phyloP scores from a whole-genome alignment of 257 asterid species.

The Solanum medicagineum region DNA sequence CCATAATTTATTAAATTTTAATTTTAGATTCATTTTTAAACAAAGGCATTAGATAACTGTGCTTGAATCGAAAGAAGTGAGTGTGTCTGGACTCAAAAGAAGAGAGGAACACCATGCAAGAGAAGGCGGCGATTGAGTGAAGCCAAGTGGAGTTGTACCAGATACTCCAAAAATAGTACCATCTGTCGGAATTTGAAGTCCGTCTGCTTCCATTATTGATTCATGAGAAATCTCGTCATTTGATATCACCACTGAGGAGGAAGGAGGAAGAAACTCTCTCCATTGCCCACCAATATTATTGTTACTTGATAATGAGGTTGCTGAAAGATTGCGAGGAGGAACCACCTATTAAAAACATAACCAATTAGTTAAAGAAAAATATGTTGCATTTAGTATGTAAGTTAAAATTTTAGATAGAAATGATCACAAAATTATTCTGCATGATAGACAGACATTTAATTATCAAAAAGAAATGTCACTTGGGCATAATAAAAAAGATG shows the following conservation, averaged over 20 bases:
- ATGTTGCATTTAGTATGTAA: not conserved
- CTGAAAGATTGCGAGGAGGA: slow-evolving; percentile 43
- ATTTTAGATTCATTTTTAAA: not conserved
- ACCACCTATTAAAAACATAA: not conserved
- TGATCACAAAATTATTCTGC: not conserved
- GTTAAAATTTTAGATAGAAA: not conserved
- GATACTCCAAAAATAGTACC: slow-evolving; percentile 15
- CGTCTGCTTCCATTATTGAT: not conserved
- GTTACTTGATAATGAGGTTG: not conserved
- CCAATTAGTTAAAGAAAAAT: not conserved
- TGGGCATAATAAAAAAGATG: not conserved
- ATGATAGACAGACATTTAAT: not conserved
- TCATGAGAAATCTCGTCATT: not conserved
- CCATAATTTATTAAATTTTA: not conserved
- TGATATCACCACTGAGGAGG: not conserved
- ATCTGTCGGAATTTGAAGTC: not conserved
- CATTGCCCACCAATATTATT: not conserved
- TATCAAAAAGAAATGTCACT: no score
- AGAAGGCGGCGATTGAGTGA: slow-evolving; percentile 41
- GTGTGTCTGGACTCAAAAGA: slow-evolving; percentile 30
- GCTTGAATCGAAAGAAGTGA: slow-evolving; percentile 6
- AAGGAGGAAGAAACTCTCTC: not conserved
- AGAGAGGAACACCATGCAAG: slow-evolving; percentile 59
- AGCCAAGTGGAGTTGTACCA: slow-evolving; percentile 13
- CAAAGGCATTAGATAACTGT: not conserved